Percentiles rank a stretch among this genome's conserved stretches.
Evolutionary conservation across 768 basidiomycete genomes (phyloP).

Genomic region (Lactarius akahatsu): DNA sequence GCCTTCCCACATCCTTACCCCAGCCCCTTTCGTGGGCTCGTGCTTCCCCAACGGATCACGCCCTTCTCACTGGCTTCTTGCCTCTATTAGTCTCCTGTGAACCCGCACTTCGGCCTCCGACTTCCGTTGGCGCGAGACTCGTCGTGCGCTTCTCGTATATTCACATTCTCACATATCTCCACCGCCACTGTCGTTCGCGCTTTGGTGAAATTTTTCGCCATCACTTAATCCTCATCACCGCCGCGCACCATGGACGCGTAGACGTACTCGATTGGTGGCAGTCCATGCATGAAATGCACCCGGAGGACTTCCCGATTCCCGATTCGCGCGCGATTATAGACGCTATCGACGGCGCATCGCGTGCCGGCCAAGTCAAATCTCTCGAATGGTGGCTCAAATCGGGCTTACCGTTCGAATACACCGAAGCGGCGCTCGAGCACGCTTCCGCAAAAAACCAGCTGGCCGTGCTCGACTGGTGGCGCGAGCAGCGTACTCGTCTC

Average conservation of each 20-base stretch:
- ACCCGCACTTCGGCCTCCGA: slow-evolving; percentile 57
- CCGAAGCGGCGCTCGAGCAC: slow-evolving; percentile 75
- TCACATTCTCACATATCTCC: slow-evolving; percentile 70
- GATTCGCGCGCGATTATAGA: slow-evolving; percentile 56
- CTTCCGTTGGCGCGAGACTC: slow-evolving; percentile 63
- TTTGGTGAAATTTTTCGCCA: slow-evolving; percentile 65
- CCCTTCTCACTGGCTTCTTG: slow-evolving; percentile 66
- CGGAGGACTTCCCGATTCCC: slow-evolving; percentile 58
- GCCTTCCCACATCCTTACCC: slow-evolving; percentile 65
- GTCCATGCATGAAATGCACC: slow-evolving; percentile 57
- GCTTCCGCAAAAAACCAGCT: slow-evolving; percentile 78
- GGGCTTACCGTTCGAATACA: slow-evolving; percentile 68
- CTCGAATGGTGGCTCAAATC: slow-evolving; percentile 81
- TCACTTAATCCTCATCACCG: slow-evolving; percentile 73
- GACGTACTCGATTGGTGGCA: slow-evolving; percentile 83
- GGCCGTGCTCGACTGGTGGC: slow-evolving; percentile 85
- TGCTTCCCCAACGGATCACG: slow-evolving; percentile 66
- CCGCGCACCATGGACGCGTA: slow-evolving; percentile 71
- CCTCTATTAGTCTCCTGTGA: slow-evolving; percentile 59
- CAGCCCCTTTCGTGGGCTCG: slow-evolving; percentile 69
- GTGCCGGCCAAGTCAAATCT: slow-evolving; percentile 69
- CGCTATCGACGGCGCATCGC: slow-evolving; percentile 76
- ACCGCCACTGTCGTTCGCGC: slow-evolving; percentile 59
- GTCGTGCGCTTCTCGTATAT: slow-evolving; percentile 75
- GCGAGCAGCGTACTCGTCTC: slow-evolving; percentile 50